Percentiles rank a stretch among this genome's conserved stretches.
Conservation (phyloP, 2,329 filamentous ascomycete species). For the Alternaria sp. region DNA sequence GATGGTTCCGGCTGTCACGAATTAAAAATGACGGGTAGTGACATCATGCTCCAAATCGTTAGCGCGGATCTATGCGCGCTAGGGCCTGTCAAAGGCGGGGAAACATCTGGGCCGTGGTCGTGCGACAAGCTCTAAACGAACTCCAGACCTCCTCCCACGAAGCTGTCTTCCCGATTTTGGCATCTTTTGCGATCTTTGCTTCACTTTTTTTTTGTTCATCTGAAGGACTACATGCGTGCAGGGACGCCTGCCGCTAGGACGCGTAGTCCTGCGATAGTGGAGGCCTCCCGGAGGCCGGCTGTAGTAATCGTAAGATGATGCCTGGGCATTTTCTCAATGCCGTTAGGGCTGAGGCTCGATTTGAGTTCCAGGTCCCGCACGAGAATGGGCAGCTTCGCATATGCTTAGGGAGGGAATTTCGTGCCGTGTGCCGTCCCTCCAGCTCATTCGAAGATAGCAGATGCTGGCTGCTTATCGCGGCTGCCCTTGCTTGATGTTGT, state of each 20-base stretch:
- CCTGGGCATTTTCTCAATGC: neutral
- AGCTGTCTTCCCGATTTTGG: neutral
- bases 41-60: neutral
- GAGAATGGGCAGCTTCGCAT: neutral
- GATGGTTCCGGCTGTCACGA: neutral
- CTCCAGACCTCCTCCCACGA: too few relatives aligned
- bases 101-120: too few relatives aligned
- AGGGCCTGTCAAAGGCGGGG: neutral
- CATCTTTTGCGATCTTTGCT: neutral
- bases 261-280: neutral
- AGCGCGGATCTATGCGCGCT: neutral
- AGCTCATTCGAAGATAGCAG: neutral
- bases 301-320: neutral
- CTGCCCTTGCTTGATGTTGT: neutral
- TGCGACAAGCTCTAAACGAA: too few relatives aligned
- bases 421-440: neutral
- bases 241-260: neutral
- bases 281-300: neutral
- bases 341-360: neutral
- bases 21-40: neutral
- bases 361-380: neutral
- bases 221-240: neutral
- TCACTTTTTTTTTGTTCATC: neutral
- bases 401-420: neutral
- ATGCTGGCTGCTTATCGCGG: neutral